A percentile compares a stretch with the other conserved stretches of the same genome.
phyloP scores from a whole-genome alignment of 1,139 yeast genomes.

The Saccharomyces hybrid region DNA sequence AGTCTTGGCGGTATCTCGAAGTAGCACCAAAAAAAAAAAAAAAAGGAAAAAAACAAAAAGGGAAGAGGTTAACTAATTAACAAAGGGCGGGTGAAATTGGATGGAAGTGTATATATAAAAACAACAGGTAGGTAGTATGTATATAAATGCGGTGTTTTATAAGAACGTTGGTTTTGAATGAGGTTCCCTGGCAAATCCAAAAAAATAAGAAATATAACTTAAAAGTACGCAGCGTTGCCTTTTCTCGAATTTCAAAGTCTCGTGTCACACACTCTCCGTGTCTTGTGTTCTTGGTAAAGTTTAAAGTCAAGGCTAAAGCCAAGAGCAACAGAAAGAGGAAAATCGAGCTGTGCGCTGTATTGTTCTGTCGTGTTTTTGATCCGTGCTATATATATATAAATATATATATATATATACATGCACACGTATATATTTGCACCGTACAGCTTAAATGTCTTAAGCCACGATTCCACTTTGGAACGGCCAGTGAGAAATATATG shows the following conservation, averaged over 20 bases:
- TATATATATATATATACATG: background rate
- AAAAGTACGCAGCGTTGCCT: background rate
- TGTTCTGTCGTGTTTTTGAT: background rate
- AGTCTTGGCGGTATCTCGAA: background rate
- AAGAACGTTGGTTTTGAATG: constrained; percentile 10
- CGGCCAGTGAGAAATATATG: background rate
- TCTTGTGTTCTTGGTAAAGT: background rate
- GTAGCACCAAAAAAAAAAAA: background rate
- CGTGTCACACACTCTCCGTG: background rate
- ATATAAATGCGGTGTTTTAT: constrained; percentile 3
- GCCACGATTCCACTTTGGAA: background rate
- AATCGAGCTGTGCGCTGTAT: background rate
- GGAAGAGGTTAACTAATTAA: background rate
- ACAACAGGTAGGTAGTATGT: background rate
- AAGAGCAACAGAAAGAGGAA: background rate
- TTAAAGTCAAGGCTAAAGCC: background rate
- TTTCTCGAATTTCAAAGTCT: background rate
- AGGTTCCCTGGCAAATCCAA: background rate
- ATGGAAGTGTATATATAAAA: background rate
- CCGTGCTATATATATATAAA: background rate
- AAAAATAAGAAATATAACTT: background rate
- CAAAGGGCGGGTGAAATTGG: background rate
- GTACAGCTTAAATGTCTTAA: background rate
- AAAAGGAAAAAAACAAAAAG: background rate
- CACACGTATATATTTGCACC: background rate